A percentile compares a stretch with the other conserved stretches of the same genome.
phyloP scores from a whole-genome alignment of 1,284 basidiomycete genomes.

The Caloboletus inedulis region DNA sequence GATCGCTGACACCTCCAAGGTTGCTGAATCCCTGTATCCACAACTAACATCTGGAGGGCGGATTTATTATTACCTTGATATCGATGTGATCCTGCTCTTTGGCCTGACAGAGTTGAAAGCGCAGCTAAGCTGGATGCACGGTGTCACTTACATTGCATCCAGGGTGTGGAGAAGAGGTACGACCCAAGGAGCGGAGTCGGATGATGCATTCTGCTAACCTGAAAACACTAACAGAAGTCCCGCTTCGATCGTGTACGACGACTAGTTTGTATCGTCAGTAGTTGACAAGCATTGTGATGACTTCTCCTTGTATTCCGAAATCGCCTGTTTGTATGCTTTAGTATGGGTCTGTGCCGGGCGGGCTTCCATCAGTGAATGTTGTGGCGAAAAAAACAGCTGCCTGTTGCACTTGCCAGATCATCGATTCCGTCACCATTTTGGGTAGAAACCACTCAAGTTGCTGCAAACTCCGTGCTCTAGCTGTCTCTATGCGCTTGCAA shows the following conservation, averaged over 20 bases:
- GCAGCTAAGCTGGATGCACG: conserved; percentile 22
- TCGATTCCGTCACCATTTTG: too few species aligned
- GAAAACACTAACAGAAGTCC: conserved; percentile 30
- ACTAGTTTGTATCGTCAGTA: conserved; percentile 1
- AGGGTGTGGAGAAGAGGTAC: conserved; percentile 31
- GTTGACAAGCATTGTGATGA: not conserved
- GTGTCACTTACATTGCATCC: not conserved
- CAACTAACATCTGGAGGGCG: not conserved
- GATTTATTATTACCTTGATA: conserved; percentile 17
- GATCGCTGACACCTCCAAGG: conserved; percentile 9
- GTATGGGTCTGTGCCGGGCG: not conserved
- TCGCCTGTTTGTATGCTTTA: not conserved
- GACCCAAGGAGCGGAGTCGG: not conserved
- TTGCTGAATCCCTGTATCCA: conserved; percentile 1
- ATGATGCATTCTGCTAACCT: not conserved
- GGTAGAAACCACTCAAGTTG: too few species aligned
- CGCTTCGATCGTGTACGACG: conserved; percentile 38
- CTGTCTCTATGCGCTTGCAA: not conserved
- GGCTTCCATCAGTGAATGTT: not conserved
- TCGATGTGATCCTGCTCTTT: conserved; percentile 24
- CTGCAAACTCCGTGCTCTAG: not conserved
- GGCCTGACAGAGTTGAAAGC: conserved; percentile 27
- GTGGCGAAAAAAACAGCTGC: too few species aligned
- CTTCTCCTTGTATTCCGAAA: not conserved
- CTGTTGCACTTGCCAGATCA: too few species aligned